Evolutionary conservation across 768 basidiomycete species (phyloP).

Genomic region (Podaxis sp.): DNA sequence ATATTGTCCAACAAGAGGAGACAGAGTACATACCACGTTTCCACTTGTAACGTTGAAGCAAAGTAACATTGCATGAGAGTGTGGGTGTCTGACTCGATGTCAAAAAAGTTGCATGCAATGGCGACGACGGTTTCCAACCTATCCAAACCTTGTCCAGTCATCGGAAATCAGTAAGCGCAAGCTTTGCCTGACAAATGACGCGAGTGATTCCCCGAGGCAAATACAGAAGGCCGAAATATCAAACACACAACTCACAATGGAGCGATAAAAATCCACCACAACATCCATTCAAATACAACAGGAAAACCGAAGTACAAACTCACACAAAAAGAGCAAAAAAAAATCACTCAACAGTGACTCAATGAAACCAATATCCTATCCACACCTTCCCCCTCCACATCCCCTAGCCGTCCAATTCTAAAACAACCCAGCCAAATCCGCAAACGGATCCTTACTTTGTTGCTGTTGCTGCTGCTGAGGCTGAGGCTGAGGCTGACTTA

Average conservation of each 20-base stretch:
- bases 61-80: too few species aligned
- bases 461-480: conserved; percentile 18
- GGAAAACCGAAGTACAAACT: background rate
- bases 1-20: too few species aligned
- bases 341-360: background rate
- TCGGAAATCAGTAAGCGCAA: too few species aligned
- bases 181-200: too few species aligned
- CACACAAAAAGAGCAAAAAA: background rate
- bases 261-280: background rate
- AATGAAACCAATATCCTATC: background rate
- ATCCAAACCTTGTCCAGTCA: too few species aligned
- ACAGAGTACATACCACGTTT: too few species aligned
- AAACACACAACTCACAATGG: conserved; percentile 12
- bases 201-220: too few species aligned
- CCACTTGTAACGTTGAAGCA: too few species aligned
- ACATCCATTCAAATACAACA: background rate
- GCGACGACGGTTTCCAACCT: too few species aligned
- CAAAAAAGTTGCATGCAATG: too few species aligned
- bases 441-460: conserved; percentile 76
- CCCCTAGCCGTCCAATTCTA: conserved; percentile 25
- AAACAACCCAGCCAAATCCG: conserved; percentile 77
- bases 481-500: background rate
- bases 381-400: background rate
- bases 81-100: too few species aligned
- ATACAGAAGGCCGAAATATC: background rate